These are phyloP conservation scores for Radiomyces spectabilis DNA, from an alignment of 192 early-diverging fungal species.

Conservation along the genomic window DNA sequence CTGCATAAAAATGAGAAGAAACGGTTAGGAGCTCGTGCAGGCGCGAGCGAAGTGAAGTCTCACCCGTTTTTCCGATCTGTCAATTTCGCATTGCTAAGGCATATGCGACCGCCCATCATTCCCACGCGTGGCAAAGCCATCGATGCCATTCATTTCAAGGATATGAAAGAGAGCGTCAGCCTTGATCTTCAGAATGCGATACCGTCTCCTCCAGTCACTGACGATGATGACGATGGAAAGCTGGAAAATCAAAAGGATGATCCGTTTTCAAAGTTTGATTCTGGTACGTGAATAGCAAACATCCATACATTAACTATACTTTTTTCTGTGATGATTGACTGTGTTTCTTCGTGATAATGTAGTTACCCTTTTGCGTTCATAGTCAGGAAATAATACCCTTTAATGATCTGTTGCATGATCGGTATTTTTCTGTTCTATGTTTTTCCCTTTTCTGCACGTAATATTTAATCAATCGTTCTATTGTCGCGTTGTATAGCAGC, in stretches of 20 bases:
- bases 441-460: too few relatives aligned
- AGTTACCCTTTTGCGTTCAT: too few relatives aligned
- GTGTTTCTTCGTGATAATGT: too few relatives aligned
- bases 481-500: too few relatives aligned
- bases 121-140: constrained; percentile 32
- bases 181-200: constrained; percentile 57
- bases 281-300: constrained; percentile 41
- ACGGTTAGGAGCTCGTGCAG: constrained; percentile 79
- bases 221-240: constrained; percentile 11
- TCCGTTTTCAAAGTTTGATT: constrained; percentile 51
- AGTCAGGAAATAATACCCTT: too few relatives aligned
- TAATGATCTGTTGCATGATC: too few relatives aligned
- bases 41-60: constrained; percentile 89
- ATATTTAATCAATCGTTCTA: too few relatives aligned
- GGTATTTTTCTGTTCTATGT: too few relatives aligned
- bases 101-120: constrained; percentile 78
- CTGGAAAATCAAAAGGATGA: constrained; percentile 5
- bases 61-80: constrained; percentile 87
- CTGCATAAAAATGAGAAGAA: constrained; percentile 86
- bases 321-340: too few relatives aligned
- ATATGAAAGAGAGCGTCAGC: constrained; percentile 54
- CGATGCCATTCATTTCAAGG: constrained; percentile 49
- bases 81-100: constrained; percentile 88
- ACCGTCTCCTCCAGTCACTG: constrained; percentile 11
- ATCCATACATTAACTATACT: too few relatives aligned